A percentile compares a stretch with the other conserved stretches of the same genome.
Evolutionary conservation across 768 basidiomycete species (phyloP).

Genomic region (Mycena crocata): DNA sequence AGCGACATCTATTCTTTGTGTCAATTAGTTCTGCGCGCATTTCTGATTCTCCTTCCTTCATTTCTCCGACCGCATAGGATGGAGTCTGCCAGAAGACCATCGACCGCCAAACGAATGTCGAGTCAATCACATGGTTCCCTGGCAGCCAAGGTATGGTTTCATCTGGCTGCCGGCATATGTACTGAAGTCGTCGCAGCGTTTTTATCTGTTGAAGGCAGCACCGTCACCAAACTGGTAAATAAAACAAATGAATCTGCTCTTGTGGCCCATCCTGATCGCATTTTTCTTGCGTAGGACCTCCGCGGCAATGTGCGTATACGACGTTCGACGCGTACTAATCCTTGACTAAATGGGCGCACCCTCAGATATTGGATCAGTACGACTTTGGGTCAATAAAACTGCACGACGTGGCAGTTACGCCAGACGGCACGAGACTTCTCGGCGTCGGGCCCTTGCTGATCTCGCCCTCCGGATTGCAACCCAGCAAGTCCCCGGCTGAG

Average conservation of each 20-base stretch:
- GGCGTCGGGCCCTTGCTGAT: conserved; percentile 76
- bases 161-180: not conserved
- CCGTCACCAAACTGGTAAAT: conserved; percentile 69
- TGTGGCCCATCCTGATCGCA: conserved; percentile 17
- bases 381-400: conserved; percentile 71
- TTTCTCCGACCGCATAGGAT: conserved; percentile 53
- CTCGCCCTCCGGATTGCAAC: conserved; percentile 71
- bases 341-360: too few species aligned
- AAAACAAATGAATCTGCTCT: not conserved
- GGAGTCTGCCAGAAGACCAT: conserved; percentile 78
- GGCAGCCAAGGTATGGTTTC: conserved; percentile 65
- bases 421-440: conserved; percentile 71
- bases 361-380: conserved; percentile 66
- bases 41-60: conserved; percentile 18
- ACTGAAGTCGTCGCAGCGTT: conserved; percentile 57
- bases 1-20: conserved; percentile 7
- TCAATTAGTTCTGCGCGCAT: conserved; percentile 12
- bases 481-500: conserved; percentile 76
- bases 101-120: conserved; percentile 64
- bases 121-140: conserved; percentile 78
- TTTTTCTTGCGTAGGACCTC: conserved; percentile 57
- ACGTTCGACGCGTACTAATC: not conserved
- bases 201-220: conserved; percentile 75
- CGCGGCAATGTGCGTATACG: conserved; percentile 60
- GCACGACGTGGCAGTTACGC: conserved; percentile 78